Percentiles rank a stretch among this genome's conserved stretches.
phyloP scores from a whole-genome alignment of 2,329 filamentous ascomycete genomes.

The Byssoonygena ceratinophila region DNA sequence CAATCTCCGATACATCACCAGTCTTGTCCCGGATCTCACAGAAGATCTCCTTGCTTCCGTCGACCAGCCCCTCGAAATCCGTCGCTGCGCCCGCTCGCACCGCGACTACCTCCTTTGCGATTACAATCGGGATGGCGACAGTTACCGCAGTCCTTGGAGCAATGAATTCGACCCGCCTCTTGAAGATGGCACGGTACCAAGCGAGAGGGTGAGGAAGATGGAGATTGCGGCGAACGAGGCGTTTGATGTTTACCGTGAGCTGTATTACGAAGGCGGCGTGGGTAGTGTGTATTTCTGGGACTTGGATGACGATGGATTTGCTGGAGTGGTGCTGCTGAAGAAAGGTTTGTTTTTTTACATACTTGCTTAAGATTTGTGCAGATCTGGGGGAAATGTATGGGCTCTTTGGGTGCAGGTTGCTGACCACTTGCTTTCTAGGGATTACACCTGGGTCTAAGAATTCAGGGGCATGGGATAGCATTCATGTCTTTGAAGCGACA shows the following conservation, averaged over 20 bases:
- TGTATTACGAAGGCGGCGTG: conserved; percentile 88
- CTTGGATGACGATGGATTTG: conserved; percentile 94
- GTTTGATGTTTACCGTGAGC: conserved; percentile 90
- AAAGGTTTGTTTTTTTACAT: conserved; percentile 53
- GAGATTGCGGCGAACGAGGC: conserved; percentile 90
- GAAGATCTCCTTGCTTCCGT: conserved; percentile 97
- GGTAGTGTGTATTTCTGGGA: conserved; percentile 98
- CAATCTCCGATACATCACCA: conserved; percentile 82
- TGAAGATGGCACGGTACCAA: conserved; percentile 76
- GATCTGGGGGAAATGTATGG: no score
- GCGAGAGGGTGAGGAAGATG: conserved; percentile 83
- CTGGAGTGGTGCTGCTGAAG: conserved; percentile 89
- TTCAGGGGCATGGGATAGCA: conserved; percentile 89
- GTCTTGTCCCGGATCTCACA: conserved; percentile 78
- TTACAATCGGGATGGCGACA: conserved; percentile 98
- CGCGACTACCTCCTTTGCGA: conserved; percentile 97
- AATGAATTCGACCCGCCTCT: conserved; percentile 95
- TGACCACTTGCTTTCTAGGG: conserved; percentile 37
- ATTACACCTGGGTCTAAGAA: conserved; percentile 55
- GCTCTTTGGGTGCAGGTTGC: neutral
- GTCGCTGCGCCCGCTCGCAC: conserved; percentile 75
- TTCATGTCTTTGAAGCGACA: conserved; percentile 95
- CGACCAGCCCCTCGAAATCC: conserved; percentile 82
- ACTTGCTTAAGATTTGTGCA: no score
- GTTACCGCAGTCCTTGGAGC: conserved; percentile 96